Percentiles rank a stretch among this genome's conserved stretches.
Evolutionary conservation across 192 early-diverging fungal genomes (phyloP).

Genomic region (Backusella mclennaniae): DNA sequence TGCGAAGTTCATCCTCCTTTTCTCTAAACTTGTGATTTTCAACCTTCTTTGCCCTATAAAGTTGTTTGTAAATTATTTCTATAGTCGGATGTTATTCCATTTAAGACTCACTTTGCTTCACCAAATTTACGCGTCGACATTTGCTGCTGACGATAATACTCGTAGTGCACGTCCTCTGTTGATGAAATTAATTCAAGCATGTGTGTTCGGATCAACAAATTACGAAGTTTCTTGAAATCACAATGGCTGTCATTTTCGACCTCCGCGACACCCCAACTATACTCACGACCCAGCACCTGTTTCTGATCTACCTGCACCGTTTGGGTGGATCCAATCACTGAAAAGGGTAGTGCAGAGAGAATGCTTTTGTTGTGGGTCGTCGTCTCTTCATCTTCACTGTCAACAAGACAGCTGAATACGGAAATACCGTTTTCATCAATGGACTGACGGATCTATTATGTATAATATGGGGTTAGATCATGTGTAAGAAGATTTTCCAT

Average conservation of each 20-base stretch:
- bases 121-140: slow-evolving; percentile 90
- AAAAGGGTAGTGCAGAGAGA: slow-evolving; percentile 91
- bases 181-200: slow-evolving; percentile 94
- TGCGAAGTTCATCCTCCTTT: slow-evolving; percentile 95
- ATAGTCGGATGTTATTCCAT: too few relatives aligned
- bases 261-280: slow-evolving; percentile 93
- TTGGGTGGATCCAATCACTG: slow-evolving; percentile 88
- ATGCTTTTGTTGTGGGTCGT: slow-evolving; percentile 81
- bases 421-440: slow-evolving; percentile 83
- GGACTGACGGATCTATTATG: slow-evolving; percentile 61
- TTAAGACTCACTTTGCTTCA: slow-evolving; percentile 63
- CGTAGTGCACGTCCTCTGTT: slow-evolving; percentile 97
- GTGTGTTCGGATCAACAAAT: slow-evolving; percentile 89
- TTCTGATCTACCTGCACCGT: slow-evolving; percentile 85
- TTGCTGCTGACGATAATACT: slow-evolving; percentile 84
- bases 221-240: slow-evolving; percentile 93
- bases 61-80: neutral
- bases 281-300: slow-evolving; percentile 82
- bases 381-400: slow-evolving; percentile 77
- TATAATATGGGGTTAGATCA: neutral
- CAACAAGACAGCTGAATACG: slow-evolving; percentile 75
- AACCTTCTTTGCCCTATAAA: slow-evolving; percentile 63
- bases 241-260: slow-evolving; percentile 96
- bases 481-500: slow-evolving; percentile 1
- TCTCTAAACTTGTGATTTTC: slow-evolving; percentile 96